Evolutionary conservation across 1,284 basidiomycete genomes (phyloP), one percentile per base, ranked within the genome.

Genomic region (Cryptococcus sp.): DNA sequence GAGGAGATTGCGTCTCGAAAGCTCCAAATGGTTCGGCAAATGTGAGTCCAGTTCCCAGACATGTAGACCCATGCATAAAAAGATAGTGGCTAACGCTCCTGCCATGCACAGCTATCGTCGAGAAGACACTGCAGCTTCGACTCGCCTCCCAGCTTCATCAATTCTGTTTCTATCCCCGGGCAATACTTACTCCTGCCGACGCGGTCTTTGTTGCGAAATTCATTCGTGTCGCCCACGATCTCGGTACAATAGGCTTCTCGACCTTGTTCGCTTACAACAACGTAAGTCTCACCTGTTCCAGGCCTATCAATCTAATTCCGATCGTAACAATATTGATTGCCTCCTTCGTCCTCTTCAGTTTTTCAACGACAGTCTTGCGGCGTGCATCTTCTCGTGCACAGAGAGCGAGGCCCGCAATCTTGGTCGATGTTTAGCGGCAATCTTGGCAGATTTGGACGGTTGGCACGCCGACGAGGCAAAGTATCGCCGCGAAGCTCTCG

Each of bases 361-460:
- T 26, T 86, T 96, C 53, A 86, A 88, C 37, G 89, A 93, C 60
- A 87, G 91, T 64, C 83, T 93, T 46, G 88, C 90, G 46, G 86
- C 88, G 8, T 84, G 93, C 11, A 82, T 98, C 25, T 97, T 94
- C 74, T 89, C 90, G 1, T 94, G 91, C 68, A 96, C 93, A 52
- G 95, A 96, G 80, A 92, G 91, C 67, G 95, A 99, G 78, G 93
- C 93, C 7, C 86, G 89, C 55, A 99, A 97, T 77, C 94, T 94
- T 70, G 93, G 92, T 89, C 89, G 89, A 40, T 96, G 95, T 79
- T 79, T 99, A 37, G 81, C 85, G 34, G 88, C 89, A 4, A 83
- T 93, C 54, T 80, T 95, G 61, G 81, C 82, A 19, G 93, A 93
- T 69, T 79, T 89, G 13, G 82, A 82, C 70, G 83, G 83, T 50